These are phyloP conservation scores for Cutaneotrichosporon mucoides DNA, from an alignment of 1,284 basidiomycete genomes.

Conservation along the genomic window DNA sequence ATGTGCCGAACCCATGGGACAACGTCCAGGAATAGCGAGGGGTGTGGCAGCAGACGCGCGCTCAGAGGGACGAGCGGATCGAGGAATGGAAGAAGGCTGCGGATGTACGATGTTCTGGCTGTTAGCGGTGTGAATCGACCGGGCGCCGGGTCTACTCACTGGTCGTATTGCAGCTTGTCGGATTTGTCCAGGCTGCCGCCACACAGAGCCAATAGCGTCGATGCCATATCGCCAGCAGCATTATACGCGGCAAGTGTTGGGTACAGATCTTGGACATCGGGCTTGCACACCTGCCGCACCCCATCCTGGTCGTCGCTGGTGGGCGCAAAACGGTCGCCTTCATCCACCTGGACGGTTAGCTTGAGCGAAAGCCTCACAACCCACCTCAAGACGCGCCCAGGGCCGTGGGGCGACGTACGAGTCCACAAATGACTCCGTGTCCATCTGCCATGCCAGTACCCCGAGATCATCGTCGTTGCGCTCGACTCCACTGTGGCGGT, in stretches of 20 bases:
- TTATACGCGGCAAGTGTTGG: conserved; percentile 24
- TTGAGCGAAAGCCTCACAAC: conserved; percentile 17
- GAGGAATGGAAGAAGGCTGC: conserved; percentile 50
- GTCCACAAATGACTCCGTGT: conserved; percentile 53
- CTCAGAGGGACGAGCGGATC: conserved; percentile 49
- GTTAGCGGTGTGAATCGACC: background rate
- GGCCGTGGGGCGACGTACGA: conserved; percentile 52
- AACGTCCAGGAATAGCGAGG: conserved; percentile 62
- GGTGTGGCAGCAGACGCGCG: conserved; percentile 49
- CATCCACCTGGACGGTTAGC: conserved; percentile 34
- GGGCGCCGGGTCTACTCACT: conserved; percentile 16
- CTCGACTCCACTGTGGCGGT: background rate
- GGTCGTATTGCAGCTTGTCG: conserved; percentile 13
- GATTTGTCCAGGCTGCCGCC: conserved; percentile 7
- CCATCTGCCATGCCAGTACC: conserved; percentile 16
- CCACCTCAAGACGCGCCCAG: conserved; percentile 53
- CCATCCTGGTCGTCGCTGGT: conserved; percentile 62
- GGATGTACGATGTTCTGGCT: conserved; percentile 29
- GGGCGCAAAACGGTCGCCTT: conserved; percentile 45
- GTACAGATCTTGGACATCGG: conserved; percentile 22
- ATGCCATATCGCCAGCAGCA: conserved; percentile 22
- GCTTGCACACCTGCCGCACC: conserved; percentile 53
- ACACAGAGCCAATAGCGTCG: background rate
- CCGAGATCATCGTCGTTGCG: background rate
- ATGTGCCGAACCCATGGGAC: conserved; percentile 66